These are phyloP conservation scores for Anisodus acutangulus DNA, from an alignment of 257 asterid species.

Conservation along the genomic window DNA sequence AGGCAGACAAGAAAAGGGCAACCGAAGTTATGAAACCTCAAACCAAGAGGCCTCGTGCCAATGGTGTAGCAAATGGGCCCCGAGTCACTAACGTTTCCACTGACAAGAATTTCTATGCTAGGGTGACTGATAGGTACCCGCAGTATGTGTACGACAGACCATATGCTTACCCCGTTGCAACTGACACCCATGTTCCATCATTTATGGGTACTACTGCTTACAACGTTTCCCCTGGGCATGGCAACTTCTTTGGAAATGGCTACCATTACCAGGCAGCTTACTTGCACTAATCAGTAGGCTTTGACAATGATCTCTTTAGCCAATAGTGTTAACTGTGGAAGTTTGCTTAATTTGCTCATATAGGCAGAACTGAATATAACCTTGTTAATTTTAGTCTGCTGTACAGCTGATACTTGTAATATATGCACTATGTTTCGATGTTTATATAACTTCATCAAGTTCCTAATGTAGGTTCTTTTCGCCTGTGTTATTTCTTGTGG, in stretches of 20 bases:
- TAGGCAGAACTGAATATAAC: conserved; percentile 41
- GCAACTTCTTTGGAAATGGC: conserved; percentile 78
- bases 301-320: conserved; percentile 64
- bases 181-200: conserved; percentile 63
- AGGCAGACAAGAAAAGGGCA: conserved; percentile 93
- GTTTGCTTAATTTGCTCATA: conserved; percentile 55
- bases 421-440: conserved; percentile 38
- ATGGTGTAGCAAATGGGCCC: conserved; percentile 61
- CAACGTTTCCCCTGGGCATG: conserved; percentile 62
- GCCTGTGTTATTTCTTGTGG: background rate
- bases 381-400: conserved; percentile 62
- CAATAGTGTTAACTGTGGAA: conserved; percentile 61
- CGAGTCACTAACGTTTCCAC: conserved; percentile 51
- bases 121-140: conserved; percentile 70
- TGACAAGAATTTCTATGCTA: conserved; percentile 60
- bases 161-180: conserved; percentile 62
- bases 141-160: conserved; percentile 77
- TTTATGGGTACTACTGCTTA: conserved; percentile 63
- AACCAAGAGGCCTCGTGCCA: conserved; percentile 91
- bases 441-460: conserved; percentile 14
- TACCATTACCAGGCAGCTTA: conserved; percentile 90
- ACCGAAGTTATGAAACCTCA: conserved; percentile 95
- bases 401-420: conserved; percentile 59
- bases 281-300: conserved; percentile 84
- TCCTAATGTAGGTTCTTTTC: background rate